phyloP scores from a whole-genome alignment of 1,284 basidiomycete genomes.

The Pyrrhoderma lamaoense region DNA sequence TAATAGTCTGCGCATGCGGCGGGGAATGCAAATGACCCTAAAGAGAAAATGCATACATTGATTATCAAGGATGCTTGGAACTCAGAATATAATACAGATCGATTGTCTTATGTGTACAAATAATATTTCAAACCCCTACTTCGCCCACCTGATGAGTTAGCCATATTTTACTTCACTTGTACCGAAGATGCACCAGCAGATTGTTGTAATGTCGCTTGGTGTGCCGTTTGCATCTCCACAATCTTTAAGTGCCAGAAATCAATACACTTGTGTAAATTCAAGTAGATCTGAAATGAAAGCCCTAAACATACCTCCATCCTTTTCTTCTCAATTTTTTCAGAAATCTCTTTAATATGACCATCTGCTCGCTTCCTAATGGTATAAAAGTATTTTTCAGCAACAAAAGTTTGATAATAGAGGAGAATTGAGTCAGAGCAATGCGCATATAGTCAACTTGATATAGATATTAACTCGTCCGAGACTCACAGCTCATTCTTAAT shows the following conservation, averaged over 20 bases:
- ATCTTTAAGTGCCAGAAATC: slow-evolving; percentile 45
- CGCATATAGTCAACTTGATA: background rate
- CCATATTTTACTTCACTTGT: too few species aligned
- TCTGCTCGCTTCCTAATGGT: slow-evolving; percentile 70
- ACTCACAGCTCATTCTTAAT: slow-evolving; percentile 85
- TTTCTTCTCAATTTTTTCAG: slow-evolving; percentile 68
- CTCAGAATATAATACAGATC: too few species aligned
- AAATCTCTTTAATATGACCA: slow-evolving; percentile 67
- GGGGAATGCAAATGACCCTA: too few species aligned
- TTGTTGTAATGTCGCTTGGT: slow-evolving; percentile 30
- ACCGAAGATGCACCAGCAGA: too few species aligned
- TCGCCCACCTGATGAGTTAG: too few species aligned
- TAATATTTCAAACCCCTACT: too few species aligned
- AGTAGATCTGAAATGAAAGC: slow-evolving; percentile 1
- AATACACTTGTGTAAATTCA: background rate
- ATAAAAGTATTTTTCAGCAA: slow-evolving; percentile 8
- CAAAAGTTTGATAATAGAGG: too few species aligned
- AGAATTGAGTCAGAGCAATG: background rate
- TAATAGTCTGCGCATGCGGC: too few species aligned
- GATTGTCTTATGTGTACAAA: too few species aligned
- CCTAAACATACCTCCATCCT: slow-evolving; percentile 63
- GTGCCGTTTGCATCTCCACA: slow-evolving; percentile 53
- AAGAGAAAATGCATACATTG: too few species aligned
- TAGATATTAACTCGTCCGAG: slow-evolving; percentile 16
- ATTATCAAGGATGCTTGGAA: too few species aligned